Evolutionary conservation across 352 stramenopile genomes (phyloP), one percentile per base, ranked within the genome.

Genomic region (Aphanomyces cochlioides): DNA sequence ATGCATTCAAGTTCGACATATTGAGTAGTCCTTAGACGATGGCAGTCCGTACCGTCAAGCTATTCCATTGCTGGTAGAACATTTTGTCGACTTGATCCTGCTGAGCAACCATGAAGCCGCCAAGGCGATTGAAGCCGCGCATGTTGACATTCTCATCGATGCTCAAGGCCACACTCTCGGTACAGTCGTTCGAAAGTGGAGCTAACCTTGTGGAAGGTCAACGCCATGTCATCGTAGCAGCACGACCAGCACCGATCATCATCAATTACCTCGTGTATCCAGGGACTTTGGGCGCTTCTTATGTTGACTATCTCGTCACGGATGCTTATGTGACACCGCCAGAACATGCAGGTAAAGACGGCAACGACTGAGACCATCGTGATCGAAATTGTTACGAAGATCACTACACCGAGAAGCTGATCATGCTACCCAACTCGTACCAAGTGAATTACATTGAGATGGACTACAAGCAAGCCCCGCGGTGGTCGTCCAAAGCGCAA

Each of bases 261-360:
- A 84, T 93, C 12, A 93, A 88, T 74, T 96, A 92, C 69, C 76
- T 96, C 13, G 85, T 92, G 39, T 96, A 88, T 58, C 88, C 88
- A 0, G 88, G 88, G 45, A 94, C 86, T 6, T 88, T 77, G 4
- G 88, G 86, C 0, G 83, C 86, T 7, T n/a, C 72, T 4, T 94
- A 87, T 67, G 78, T 92, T 21, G 88, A 96, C 67, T 94, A 93
- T 70, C 60, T 93, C 19, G 60, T 96, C 28, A 74, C 77, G 8
- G 88, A 95, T 64, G 75, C 74, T 19, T 74, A 79, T 45, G 88
- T 91, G 56, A 71, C 72, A 3, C 79, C 78, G 36, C 77, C 80
- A 40, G 75, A 84, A 34, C 56, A 78, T 38, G 73, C 74, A 3
- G 37, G 57, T 66, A 13, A 45, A 13, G 28, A 8, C 34, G 34